Conservation (phyloP, 257 asterid species). For the Gentiana straminea region DNA sequence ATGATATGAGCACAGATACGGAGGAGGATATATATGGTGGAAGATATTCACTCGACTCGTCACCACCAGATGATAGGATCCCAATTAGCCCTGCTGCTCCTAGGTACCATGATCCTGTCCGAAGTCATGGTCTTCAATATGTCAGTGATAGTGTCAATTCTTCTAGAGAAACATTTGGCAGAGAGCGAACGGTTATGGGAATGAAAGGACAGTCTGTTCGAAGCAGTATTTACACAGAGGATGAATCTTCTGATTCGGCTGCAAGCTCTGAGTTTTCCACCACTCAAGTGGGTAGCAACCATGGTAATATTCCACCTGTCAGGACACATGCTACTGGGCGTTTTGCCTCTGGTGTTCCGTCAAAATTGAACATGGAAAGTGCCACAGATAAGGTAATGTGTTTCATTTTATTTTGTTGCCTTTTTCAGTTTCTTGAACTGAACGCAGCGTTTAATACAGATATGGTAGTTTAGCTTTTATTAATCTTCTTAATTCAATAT, state of each 20-base stretch:
- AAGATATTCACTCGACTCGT: constrained; percentile 34
- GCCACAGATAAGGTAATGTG: constrained; percentile 17
- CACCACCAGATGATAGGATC: constrained; percentile 34
- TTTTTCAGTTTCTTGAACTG: no score
- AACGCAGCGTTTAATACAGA: no score
- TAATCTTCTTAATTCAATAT: no score
- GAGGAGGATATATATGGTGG: constrained; percentile 36
- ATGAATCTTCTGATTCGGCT: constrained; percentile 37
- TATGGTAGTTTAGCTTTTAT: no score
- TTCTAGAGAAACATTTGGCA: constrained; percentile 32
- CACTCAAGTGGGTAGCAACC: constrained; percentile 21
- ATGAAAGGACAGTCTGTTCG: constrained; percentile 24
- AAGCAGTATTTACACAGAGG: constrained; percentile 29
- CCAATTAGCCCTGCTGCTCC: constrained; percentile 18
- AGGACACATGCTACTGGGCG: constrained; percentile 19
- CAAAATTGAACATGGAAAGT: constrained; percentile 13
- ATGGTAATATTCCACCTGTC: constrained; percentile 18
- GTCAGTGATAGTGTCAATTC: constrained; percentile 35
- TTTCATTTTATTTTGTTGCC: not conserved
- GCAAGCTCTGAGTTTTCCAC: constrained; percentile 43
- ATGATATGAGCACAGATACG: constrained; percentile 33
- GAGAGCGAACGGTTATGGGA: constrained; percentile 24
- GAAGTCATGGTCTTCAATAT: constrained; percentile 18
- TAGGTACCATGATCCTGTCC: constrained; percentile 14
- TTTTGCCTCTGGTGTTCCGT: constrained; percentile 19